A percentile compares a stretch with the other conserved stretches of the same genome.
These are phyloP conservation scores for Fusarium sp. DNA, from an alignment of 2,329 filamentous ascomycete species.

Conservation along the genomic window DNA sequence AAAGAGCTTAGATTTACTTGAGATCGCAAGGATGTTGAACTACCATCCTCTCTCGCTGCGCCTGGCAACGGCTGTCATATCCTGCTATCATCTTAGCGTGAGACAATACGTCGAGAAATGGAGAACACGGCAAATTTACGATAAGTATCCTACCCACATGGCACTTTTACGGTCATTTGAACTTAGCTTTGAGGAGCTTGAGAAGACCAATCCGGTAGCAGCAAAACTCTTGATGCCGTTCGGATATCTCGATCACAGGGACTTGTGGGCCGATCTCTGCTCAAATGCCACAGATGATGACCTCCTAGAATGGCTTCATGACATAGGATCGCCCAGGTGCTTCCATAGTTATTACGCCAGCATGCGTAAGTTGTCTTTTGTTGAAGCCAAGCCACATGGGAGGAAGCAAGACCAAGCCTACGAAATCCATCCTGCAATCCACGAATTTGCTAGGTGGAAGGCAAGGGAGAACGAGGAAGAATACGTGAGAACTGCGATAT, in stretches of 20 bases:
- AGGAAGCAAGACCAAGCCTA: not conserved
- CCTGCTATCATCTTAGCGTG: not conserved
- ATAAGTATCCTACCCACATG: not conserved
- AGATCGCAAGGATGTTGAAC: not conserved
- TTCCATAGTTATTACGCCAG: not conserved
- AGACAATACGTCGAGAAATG: not conserved
- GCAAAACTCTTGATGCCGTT: not conserved
- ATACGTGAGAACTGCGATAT: not conserved
- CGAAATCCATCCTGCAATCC: not conserved
- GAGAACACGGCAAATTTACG: not conserved
- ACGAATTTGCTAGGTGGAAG: not conserved
- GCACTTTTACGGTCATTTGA: not conserved
- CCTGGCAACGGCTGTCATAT: not conserved
- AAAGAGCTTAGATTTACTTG: not conserved
- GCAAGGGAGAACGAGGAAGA: not conserved
- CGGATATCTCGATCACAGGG: not conserved
- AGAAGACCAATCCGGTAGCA: not conserved
- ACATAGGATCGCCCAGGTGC: not conserved
- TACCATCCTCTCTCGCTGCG: not conserved
- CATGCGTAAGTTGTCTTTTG: not conserved
- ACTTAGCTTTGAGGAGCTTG: not conserved
- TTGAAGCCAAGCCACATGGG: not conserved
- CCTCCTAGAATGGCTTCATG: not conserved
- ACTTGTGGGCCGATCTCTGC: not conserved
- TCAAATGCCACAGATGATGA: not conserved